Conservation (phyloP, 176 grass and related monocot genomes). For the Aegilops speltoides region DNA sequence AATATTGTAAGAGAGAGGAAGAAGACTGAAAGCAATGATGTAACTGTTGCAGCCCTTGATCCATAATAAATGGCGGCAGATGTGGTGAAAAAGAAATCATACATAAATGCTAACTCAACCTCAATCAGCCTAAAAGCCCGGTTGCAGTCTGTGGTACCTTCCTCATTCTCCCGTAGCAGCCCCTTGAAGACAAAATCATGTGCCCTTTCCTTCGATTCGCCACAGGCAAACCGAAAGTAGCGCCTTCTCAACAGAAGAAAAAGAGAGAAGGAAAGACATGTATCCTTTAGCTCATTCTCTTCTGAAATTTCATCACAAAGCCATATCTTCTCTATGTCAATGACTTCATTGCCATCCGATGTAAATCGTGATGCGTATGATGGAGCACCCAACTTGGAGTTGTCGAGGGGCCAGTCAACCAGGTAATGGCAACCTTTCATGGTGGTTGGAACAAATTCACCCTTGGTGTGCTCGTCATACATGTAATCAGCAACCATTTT, state of each 20-base stretch:
- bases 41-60: neutral
- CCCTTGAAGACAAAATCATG: slow-evolving; percentile 31
- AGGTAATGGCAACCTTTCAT: slow-evolving; percentile 22
- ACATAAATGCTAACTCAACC: neutral
- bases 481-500: slow-evolving; percentile 33
- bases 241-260: slow-evolving; percentile 16
- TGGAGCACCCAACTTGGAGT: neutral
- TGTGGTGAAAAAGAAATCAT: neutral
- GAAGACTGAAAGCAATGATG: neutral
- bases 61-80: neutral
- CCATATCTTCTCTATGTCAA: slow-evolving; percentile 13
- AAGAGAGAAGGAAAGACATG: slow-evolving; percentile 35
- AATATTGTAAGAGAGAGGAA: neutral
- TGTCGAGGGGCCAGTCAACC: slow-evolving; percentile 10
- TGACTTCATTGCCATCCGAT: neutral
- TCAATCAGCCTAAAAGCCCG: neutral
- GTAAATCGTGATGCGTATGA: neutral
- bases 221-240: neutral
- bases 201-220: neutral
- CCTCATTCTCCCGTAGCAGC: neutral
- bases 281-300: neutral
- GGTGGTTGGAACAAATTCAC: neutral
- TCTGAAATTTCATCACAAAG: neutral
- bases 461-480: neutral
- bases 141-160: neutral